A percentile compares a stretch with the other conserved stretches of the same genome.
Evolutionary conservation across 164 flowering plant species (phyloP).

Genomic region (Berberis vulgaris): DNA sequence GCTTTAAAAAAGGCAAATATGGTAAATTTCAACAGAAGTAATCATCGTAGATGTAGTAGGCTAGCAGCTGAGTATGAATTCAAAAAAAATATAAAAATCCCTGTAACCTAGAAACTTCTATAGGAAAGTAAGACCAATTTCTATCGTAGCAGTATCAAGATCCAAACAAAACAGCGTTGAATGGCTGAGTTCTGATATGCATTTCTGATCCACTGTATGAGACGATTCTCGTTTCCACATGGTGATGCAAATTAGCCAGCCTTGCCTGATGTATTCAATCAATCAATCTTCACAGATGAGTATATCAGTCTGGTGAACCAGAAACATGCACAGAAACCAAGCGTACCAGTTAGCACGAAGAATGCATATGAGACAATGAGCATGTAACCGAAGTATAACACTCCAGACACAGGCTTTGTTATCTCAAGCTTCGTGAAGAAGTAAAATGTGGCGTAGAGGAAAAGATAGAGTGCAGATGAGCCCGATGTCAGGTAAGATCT

Average conservation of each 20-base stretch:
- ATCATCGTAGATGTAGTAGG: no score
- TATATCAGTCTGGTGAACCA: constrained; percentile 93
- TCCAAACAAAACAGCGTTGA: constrained; percentile 8
- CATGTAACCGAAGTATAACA: constrained; percentile 87
- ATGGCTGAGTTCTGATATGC: constrained; percentile 3
- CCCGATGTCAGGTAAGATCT: constrained; percentile 85
- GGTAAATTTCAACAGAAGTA: no score
- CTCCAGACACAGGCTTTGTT: constrained; percentile 75
- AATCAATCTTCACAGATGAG: constrained; percentile 91
- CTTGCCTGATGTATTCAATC: constrained; percentile 6
- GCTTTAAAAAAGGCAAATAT: no score
- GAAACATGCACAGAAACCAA: constrained; percentile 89
- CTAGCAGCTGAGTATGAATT: not conserved
- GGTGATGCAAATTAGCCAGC: not conserved
- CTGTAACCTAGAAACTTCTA: constrained; percentile 9
- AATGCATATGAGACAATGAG: constrained; percentile 71
- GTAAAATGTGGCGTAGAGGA: constrained; percentile 79
- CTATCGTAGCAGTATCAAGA: constrained; percentile 9
- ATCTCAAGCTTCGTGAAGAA: constrained; percentile 90
- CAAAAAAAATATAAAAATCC: not conserved
- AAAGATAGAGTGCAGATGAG: constrained; percentile 81
- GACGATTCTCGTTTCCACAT: constrained; percentile 4
- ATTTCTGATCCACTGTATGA: not conserved
- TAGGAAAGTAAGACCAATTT: constrained; percentile 2
- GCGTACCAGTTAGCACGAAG: constrained; percentile 87